Evolutionary conservation across 1,139 yeast genomes (phyloP), one percentile per base, ranked within the genome.

Genomic region (Casaregolazyma lundiana): DNA sequence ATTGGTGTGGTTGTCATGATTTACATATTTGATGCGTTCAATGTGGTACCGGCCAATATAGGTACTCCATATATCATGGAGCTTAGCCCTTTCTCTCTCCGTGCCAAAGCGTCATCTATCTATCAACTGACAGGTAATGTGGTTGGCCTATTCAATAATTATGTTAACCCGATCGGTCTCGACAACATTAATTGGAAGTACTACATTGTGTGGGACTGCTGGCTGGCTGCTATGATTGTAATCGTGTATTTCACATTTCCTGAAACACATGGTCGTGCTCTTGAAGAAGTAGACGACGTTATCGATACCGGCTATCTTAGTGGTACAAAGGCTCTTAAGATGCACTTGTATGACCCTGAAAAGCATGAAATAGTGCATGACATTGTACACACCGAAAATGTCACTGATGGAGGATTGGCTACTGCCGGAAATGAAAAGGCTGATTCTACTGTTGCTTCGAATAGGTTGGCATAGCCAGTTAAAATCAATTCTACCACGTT

Each of bases 231-330:
- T 19, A 53, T 53, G 45, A 46, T 49, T 36, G 22, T 45, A 17
- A 45, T 86, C 62, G 85, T 86, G 39, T 84, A 72, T 68, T 83
- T 88, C 75, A 80, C 87, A 62, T 86, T 89, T 62, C 97, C 97
- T 26, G 98, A 92, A 69, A 80, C 95, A 38, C 80, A 95, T 3
- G 95, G 95, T 36, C 75, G 89, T 62, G 90, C 87, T 59, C 74
- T 92, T 55, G 98, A 92, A 66, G 97, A 90, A 66, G 88, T 95
- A 39, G 46, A 52, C 20, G 50, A 48, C 32, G 55, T 52, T 7
- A 55, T 56, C 41, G 58, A 54, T 20, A 26, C n/a, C n/a, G n/a
- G n/a, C n/a, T n/a, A n/a, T n/a, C n/a, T n/a, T n/a, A n/a, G n/a
- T n/a, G n/a, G n/a, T n/a, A n/a, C n/a, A n/a, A n/a, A n/a, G n/a